Base-by-base conservation (phyloP, 2,329 filamentous ascomycete species). In the Paecilomyces formosus region DNA sequence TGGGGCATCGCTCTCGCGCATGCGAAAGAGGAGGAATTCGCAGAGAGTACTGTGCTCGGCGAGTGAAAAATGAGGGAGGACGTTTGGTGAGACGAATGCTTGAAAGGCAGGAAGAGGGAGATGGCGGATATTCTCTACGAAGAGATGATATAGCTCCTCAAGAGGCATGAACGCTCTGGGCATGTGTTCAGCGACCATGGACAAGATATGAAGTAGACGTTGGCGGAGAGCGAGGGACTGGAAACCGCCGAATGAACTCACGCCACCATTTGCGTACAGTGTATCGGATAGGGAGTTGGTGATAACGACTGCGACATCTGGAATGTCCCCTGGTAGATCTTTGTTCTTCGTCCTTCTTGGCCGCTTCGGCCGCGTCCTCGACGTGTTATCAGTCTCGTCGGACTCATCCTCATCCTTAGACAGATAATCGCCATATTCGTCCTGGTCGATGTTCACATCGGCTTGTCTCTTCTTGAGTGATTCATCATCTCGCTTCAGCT, bases 21-120 rank as follows among this genome's bases (percentile, higher is more conserved):
- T 74, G 5, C 78, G 76, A 22, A 73, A 75, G 11, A 85, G 75
- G 3, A 86, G 69, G 55, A 77, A 74, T 63, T 85, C 82, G 60
- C 75, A 77, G 28, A 88, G 77, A 1, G 79, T 79, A 30, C 79
- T 76, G 54, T 81, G 79, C 1, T 76, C 72, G 26, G 70, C 65
- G 13, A 64, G 57, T 7, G 64, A 67, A 56, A 82, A 68, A 26
- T 72, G 65, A 0, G 73, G 70, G 4, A 83, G 73, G 24, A 76
- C 71, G 8, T 79, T 73, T 9, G 76, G 71, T 28, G 74, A 76
- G 62, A 81, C 66, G 45, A 79, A 70, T 33, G 76, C 66, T 60
- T 78, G 75, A 63, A 80, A 81, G n/a, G 72, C 67, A 1, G 77
- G 73, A 3, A 81, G 68, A 3, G 77, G 71, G 1, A 78, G 70